Percentiles rank a stretch among this genome's conserved stretches.
These are phyloP conservation scores for Colletotrichum caudatum DNA, from an alignment of 2,329 filamentous ascomycete species.

Conservation along the genomic window DNA sequence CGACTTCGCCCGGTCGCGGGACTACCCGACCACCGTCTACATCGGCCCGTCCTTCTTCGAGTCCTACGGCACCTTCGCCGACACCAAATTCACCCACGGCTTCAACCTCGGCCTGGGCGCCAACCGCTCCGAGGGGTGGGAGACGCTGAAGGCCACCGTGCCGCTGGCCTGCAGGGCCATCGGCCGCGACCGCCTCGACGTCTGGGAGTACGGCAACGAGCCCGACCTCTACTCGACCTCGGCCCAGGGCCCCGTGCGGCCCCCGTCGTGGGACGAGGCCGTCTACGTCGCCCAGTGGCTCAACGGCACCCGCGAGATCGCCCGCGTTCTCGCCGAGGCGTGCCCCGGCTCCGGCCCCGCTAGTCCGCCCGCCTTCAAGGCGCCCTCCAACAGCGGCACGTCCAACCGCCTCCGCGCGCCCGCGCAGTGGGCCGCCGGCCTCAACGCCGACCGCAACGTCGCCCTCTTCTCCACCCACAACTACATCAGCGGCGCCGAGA, in stretches of 20 bases:
- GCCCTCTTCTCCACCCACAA: conserved; percentile 70
- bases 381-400: conserved; percentile 68
- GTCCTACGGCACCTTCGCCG: conserved; percentile 68
- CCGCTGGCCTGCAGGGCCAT: conserved; percentile 69
- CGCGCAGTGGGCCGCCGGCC: conserved; percentile 64
- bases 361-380: conserved; percentile 60
- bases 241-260: conserved; percentile 63
- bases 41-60: conserved; percentile 74
- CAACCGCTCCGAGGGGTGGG: conserved; percentile 63
- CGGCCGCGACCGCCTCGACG: conserved; percentile 60
- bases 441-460: conserved; percentile 63
- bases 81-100: conserved; percentile 69
- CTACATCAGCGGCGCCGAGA: conserved; percentile 71
- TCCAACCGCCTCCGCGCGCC: conserved; percentile 64
- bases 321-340: conserved; percentile 55
- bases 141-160: conserved; percentile 66
- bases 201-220: conserved; percentile 75
- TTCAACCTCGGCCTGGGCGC: conserved; percentile 68
- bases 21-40: conserved; percentile 71
- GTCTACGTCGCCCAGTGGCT: conserved; percentile 70
- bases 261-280: conserved; percentile 64
- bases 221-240: conserved; percentile 69
- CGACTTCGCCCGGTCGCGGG: conserved; percentile 61
- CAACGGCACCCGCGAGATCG: conserved; percentile 64
- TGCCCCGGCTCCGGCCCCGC: conserved; percentile 66